Conservation (phyloP, 495 filamentous ascomycete genomes). For the Mytilinidion resinicola region DNA sequence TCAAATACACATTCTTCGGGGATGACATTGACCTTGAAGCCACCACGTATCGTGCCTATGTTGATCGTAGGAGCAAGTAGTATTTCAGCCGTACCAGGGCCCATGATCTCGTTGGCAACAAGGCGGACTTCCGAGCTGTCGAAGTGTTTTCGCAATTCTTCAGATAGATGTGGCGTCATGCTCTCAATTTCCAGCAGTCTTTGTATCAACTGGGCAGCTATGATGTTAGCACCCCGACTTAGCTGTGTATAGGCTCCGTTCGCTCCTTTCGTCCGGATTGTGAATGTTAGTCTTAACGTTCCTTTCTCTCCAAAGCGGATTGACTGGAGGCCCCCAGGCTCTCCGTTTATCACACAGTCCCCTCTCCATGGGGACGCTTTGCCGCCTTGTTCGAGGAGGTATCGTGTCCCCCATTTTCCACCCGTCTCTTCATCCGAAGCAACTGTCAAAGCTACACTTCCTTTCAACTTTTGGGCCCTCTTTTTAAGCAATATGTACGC, state of each 20-base stretch:
- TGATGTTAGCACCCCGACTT: constrained; percentile 7
- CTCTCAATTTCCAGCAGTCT: constrained; percentile 9
- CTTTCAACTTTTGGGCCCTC: constrained; percentile 2
- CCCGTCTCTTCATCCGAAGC: constrained; percentile 25
- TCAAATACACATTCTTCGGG: constrained; percentile 18
- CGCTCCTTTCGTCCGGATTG: constrained; percentile 11
- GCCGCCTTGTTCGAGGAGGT: constrained; percentile 2
- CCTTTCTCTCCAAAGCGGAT: constrained; percentile 24
- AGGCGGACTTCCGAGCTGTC: constrained; percentile 5
- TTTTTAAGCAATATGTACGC: constrained; percentile 15
- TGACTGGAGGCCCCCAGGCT: constrained; percentile 18
- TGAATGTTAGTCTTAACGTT: constrained; percentile 20
- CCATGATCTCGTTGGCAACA: constrained; percentile 23
- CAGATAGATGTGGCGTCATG: neutral
- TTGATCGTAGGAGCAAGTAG: constrained; percentile 21
- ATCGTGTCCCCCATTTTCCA: constrained; percentile 18
- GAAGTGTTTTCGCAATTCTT: constrained; percentile 7
- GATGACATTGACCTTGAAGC: constrained; percentile 23
- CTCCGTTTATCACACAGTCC: constrained; percentile 22
- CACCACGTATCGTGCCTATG: constrained; percentile 19
- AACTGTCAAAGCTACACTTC: constrained; percentile 9
- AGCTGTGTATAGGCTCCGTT: constrained; percentile 14
- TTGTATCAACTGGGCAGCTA: constrained; percentile 5
- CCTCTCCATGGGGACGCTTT: constrained; percentile 9
- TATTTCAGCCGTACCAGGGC: constrained; percentile 14